Percentiles rank a stretch among this genome's conserved stretches.
Evolutionary conservation across 345 rosid genomes (phyloP).

Genomic region (Lepidium aucheri): DNA sequence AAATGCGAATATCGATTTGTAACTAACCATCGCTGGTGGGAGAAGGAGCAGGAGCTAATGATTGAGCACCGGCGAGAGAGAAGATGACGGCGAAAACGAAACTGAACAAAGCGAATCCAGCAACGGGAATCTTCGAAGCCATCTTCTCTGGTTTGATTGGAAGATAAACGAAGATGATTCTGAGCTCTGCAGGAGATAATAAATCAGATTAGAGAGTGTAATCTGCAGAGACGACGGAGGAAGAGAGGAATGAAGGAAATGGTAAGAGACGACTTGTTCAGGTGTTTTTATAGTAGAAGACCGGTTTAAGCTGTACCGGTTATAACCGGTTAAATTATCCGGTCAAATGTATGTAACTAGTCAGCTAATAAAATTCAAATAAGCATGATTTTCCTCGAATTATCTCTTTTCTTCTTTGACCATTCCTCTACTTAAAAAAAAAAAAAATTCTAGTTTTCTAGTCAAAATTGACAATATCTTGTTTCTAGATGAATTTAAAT

Average conservation of each 20-base stretch:
- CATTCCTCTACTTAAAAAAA: no score
- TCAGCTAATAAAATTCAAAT: neutral
- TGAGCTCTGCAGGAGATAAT: neutral
- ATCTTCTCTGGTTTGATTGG: slow-evolving; percentile 2
- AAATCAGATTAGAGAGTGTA: slow-evolving; percentile 14
- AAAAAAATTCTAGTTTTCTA: neutral
- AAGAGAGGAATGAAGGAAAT: neutral
- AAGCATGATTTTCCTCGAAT: slow-evolving; percentile 6
- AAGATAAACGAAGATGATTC: neutral
- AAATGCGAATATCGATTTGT: neutral
- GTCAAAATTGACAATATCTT: slow-evolving; percentile 26
- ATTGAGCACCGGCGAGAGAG: slow-evolving; percentile 32
- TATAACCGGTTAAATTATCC: slow-evolving; percentile 5
- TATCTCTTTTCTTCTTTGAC: neutral
- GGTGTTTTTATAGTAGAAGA: slow-evolving; percentile 1
- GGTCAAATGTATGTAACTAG: slow-evolving; percentile 6
- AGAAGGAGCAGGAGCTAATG: slow-evolving; percentile 47
- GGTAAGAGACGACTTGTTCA: slow-evolving; percentile 5
- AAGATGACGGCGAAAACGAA: slow-evolving; percentile 31
- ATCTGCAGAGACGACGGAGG: slow-evolving; percentile 13
- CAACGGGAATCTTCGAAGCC: slow-evolving; percentile 8
- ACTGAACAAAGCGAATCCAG: slow-evolving; percentile 18
- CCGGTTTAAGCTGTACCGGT: slow-evolving; percentile 6
- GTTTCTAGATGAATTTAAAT: slow-evolving; percentile 2
- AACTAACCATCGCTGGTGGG: slow-evolving; percentile 57